These are phyloP conservation scores for Aspergillus melleus DNA, from an alignment of 2,329 filamentous ascomycete genomes.

Conservation along the genomic window DNA sequence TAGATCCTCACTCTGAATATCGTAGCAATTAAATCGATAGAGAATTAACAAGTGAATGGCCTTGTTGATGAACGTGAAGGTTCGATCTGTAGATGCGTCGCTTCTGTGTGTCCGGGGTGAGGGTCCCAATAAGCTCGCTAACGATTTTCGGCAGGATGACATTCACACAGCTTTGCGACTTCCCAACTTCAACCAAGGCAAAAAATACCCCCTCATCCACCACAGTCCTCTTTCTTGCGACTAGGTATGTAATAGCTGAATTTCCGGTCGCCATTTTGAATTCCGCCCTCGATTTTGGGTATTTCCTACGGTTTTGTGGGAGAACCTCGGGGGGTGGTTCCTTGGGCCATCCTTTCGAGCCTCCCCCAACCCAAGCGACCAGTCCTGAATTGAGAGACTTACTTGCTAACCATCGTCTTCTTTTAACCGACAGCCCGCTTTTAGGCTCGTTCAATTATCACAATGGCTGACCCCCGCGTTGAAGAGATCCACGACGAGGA, in stretches of 20 bases:
- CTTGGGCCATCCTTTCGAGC: conserved; percentile 18
- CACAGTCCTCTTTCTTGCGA: conserved; percentile 33
- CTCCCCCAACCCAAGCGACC: conserved; percentile 14
- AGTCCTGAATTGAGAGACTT: conserved; percentile 8
- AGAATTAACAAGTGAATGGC: not conserved
- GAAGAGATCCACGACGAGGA: conserved; percentile 93
- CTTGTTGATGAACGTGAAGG: not conserved
- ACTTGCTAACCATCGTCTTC: conserved; percentile 22
- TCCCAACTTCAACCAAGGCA: conserved; percentile 35
- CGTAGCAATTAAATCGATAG: not conserved
- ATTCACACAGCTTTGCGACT: conserved; percentile 42
- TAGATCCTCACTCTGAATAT: not conserved
- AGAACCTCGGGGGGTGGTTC: conserved; percentile 15
- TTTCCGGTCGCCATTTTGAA: conserved; percentile 20
- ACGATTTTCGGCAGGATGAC: conserved; percentile 44
- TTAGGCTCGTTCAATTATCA: conserved; percentile 28
- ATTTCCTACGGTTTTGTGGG: conserved; percentile 23
- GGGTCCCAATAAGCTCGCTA: conserved; percentile 41
- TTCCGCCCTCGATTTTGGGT: conserved; percentile 21
- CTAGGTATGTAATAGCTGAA: conserved; percentile 36
- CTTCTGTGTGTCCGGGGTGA: conserved; percentile 34
- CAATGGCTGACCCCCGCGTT: conserved; percentile 97
- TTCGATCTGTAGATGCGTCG: conserved; percentile 17
- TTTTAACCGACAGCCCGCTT: conserved; percentile 5
- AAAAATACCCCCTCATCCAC: conserved; percentile 40